phyloP scores from a whole-genome alignment of 768 basidiomycete genomes.

The Mycena filopes region DNA sequence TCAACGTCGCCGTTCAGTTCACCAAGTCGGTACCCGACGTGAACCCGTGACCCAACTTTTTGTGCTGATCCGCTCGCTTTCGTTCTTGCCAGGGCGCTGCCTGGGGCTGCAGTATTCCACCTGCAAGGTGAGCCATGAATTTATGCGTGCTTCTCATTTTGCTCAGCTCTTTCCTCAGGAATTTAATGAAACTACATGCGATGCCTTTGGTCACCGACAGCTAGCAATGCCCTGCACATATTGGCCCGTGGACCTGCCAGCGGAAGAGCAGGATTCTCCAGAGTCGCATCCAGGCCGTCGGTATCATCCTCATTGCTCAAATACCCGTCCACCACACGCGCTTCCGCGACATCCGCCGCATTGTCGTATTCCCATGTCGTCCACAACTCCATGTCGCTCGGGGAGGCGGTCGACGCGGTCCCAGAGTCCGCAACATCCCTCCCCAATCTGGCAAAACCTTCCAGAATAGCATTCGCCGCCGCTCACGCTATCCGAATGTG shows the following conservation, averaged over 20 bases:
- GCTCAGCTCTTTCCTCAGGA: constrained; percentile 18
- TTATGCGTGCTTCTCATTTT: not conserved
- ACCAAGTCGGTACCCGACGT: not conserved
- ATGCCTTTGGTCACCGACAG: constrained; percentile 69
- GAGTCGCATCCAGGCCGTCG: constrained; percentile 9
- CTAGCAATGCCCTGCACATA: constrained; percentile 52
- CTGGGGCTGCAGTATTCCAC: constrained; percentile 2
- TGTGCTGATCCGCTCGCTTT: too few relatives aligned
- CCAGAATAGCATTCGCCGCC: constrained; percentile 45
- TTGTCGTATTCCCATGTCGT: constrained; percentile 18
- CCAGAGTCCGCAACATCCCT: constrained; percentile 21
- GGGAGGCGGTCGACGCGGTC: constrained; percentile 21
- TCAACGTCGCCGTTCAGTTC: constrained; percentile 25
- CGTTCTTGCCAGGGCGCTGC: constrained; percentile 14
- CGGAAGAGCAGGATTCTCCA: constrained; percentile 16
- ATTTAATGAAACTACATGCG: constrained; percentile 76
- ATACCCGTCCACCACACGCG: constrained; percentile 14
- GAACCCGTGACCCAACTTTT: not conserved
- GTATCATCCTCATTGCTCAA: not conserved
- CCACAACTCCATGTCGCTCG: constrained; percentile 7
- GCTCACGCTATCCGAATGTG: constrained; percentile 63
- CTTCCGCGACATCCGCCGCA: constrained; percentile 18
- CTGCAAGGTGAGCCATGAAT: constrained; percentile 29
- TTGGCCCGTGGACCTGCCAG: constrained; percentile 25
- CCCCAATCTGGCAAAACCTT: constrained; percentile 24